Evolutionary conservation across 2,329 filamentous ascomycete genomes (phyloP).

Genomic region (Aspergillus awamori): DNA sequence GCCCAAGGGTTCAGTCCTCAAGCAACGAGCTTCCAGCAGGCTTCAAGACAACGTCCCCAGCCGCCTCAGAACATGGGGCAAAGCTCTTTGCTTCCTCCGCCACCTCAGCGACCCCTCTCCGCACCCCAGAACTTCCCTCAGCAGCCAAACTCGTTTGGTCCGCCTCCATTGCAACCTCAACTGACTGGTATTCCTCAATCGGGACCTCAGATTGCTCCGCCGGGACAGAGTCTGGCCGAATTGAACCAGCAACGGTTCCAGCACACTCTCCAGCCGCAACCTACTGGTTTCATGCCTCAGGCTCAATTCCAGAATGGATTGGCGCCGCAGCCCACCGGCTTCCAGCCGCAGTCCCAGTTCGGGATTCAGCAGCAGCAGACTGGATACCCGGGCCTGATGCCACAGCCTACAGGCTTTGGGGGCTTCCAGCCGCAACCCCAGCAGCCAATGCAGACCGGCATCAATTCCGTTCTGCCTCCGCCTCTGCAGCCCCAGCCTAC

Average conservation of each 20-base stretch:
- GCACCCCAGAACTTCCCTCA: conserved; percentile 78
- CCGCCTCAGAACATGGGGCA: conserved; percentile 66
- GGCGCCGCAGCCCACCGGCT: conserved; percentile 52
- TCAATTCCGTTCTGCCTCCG: conserved; percentile 58
- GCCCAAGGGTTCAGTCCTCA: conserved; percentile 37
- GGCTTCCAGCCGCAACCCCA: conserved; percentile 51
- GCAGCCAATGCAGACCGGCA: conserved; percentile 53
- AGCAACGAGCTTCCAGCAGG: conserved; percentile 44
- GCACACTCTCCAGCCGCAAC: conserved; percentile 62
- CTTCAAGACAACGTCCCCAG: conserved; percentile 68
- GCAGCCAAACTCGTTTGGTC: conserved; percentile 70
- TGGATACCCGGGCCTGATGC: conserved; percentile 48
- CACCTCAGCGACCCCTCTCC: conserved; percentile 78
- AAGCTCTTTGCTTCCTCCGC: conserved; percentile 71
- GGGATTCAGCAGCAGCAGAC: conserved; percentile 53
- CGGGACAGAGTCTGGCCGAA: conserved; percentile 76
- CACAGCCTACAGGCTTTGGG: conserved; percentile 59
- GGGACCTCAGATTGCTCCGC: conserved; percentile 63
- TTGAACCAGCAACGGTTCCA: conserved; percentile 68
- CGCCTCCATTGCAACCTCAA: conserved; percentile 78
- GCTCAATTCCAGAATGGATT: conserved; percentile 46
- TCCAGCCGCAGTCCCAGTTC: conserved; percentile 50
- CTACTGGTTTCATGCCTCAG: conserved; percentile 61
- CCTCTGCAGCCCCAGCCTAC: conserved; percentile 55
- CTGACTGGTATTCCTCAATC: conserved; percentile 72